Evolutionary conservation across 2,329 filamentous ascomycete species (phyloP).

Genomic region (Didymella exigua): DNA sequence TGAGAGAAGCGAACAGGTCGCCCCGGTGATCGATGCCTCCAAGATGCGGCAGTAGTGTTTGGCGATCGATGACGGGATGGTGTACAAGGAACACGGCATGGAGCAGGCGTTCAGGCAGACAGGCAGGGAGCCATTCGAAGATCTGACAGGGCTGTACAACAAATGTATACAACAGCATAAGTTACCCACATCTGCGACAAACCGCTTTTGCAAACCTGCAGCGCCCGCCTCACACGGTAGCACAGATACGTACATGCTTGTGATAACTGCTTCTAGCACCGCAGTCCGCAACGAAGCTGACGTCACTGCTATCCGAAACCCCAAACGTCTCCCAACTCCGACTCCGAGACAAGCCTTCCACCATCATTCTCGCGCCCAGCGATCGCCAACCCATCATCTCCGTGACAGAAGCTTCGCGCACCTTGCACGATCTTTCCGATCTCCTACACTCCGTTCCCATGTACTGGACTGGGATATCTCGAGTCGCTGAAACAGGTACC

Average conservation of each 20-base stretch:
- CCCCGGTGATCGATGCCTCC: background rate
- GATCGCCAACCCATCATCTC: conserved; percentile 5
- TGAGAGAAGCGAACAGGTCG: background rate
- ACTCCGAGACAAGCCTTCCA: conserved; percentile 2
- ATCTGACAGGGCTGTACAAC: conserved; percentile 18
- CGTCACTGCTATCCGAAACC: conserved; percentile 1
- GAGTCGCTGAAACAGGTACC: conserved; percentile 13
- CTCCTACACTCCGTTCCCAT: background rate
- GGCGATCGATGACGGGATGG: background rate
- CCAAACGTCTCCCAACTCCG: background rate
- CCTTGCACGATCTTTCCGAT: background rate
- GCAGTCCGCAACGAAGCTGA: background rate
- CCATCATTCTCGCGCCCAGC: background rate
- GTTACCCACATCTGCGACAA: conserved; percentile 10
- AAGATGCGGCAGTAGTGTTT: background rate
- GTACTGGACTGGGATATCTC: background rate
- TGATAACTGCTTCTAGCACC: background rate
- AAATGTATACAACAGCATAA: conserved; percentile 21
- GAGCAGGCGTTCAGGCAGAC: conserved; percentile 26
- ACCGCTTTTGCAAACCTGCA: background rate
- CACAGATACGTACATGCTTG: background rate
- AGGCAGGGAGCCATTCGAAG: background rate
- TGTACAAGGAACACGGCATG: conserved; percentile 12
- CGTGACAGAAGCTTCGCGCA: conserved; percentile 18
- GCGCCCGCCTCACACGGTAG: background rate